phyloP scores from a whole-genome alignment of 257 asterid genomes.

The Solanum pennellii region DNA sequence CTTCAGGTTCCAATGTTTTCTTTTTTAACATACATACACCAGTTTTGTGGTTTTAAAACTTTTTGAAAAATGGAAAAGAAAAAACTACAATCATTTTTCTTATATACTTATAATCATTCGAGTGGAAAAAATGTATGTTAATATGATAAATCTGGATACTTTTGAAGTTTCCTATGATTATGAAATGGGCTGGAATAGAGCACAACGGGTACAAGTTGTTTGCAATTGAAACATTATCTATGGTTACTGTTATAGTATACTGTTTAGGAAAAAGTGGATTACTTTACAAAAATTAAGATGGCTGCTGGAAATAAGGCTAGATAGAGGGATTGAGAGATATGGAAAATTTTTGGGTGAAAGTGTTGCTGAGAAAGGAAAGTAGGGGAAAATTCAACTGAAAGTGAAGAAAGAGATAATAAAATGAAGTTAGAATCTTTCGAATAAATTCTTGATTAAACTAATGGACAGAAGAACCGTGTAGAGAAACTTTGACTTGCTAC shows the following conservation, averaged over 20 bases:
- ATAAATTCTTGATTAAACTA: background rate
- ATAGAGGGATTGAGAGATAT: background rate
- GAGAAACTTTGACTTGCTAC: background rate
- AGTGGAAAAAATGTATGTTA: background rate
- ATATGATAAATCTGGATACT: background rate
- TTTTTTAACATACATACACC: background rate
- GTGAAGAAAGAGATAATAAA: background rate
- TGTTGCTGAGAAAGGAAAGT: background rate
- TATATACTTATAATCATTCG: background rate
- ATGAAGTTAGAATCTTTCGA: background rate
- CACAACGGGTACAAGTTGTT: background rate
- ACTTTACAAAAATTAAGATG: background rate
- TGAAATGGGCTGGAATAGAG: background rate
- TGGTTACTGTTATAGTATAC: background rate
- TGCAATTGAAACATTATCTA: background rate
- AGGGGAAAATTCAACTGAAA: background rate
- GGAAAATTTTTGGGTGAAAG: background rate
- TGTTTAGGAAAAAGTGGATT: background rate
- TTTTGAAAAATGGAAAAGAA: background rate
- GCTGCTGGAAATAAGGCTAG: background rate
- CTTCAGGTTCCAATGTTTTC: conserved; percentile 34
- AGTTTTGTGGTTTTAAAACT: background rate
- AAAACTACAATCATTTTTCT: background rate
- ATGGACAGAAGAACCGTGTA: background rate
- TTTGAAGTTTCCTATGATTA: background rate